Percentiles rank a stretch among this genome's conserved stretches.
Conservation (phyloP, 305 asterid species). For the Ajuga reptans region DNA sequence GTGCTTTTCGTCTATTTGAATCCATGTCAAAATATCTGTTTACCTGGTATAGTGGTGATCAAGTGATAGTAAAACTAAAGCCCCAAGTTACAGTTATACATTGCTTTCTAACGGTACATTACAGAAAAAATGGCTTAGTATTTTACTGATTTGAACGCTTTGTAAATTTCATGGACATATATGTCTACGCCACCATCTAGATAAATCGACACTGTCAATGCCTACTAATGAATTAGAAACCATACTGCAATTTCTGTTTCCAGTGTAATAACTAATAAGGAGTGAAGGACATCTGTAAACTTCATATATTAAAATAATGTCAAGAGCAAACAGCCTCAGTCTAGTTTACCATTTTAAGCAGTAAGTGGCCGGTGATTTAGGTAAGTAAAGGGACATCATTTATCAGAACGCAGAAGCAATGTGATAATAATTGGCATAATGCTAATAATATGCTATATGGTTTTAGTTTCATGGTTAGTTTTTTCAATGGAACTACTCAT, state of each 20-base stretch:
- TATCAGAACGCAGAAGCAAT: background rate
- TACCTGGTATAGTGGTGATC: background rate
- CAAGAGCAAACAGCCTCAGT: background rate
- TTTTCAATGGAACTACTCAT: background rate
- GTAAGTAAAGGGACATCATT: background rate
- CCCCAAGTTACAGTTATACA: background rate
- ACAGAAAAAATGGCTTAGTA: background rate
- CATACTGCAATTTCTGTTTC: background rate
- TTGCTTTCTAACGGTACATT: background rate
- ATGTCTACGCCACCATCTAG: background rate
- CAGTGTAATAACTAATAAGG: background rate
- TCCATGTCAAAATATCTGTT: background rate
- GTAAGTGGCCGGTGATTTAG: background rate
- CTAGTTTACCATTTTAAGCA: background rate
- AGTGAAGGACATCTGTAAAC: background rate
- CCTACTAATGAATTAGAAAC: conserved; percentile 2
- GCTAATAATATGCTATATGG: background rate
- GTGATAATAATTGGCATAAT: background rate
- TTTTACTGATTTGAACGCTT: background rate
- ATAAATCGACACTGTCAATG: background rate
- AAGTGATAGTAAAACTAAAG: background rate
- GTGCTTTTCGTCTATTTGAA: background rate
- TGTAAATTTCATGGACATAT: background rate
- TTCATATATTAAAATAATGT: background rate
- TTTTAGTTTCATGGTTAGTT: background rate